Percentiles rank a stretch among this genome's conserved stretches.
Evolutionary conservation across 176 grass and related monocot species (phyloP).

Genomic region (Bolboschoenus planiculmis): DNA sequence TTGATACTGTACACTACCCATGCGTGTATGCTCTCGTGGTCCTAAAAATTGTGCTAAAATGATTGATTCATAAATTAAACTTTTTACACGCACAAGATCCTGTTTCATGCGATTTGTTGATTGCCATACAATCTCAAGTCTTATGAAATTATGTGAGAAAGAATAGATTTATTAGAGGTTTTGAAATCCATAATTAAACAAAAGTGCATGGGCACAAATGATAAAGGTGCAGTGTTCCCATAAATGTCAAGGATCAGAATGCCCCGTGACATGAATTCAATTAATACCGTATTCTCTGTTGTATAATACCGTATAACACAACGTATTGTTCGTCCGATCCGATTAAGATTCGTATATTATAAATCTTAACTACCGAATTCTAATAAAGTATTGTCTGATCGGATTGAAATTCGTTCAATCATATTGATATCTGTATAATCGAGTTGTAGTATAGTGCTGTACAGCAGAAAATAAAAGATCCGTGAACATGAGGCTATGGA

Average conservation of each 20-base stretch:
- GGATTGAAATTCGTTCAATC: too few relatives aligned
- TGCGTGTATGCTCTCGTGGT: not conserved
- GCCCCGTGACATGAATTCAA: not conserved
- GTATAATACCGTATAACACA: too few relatives aligned
- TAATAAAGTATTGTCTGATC: too few relatives aligned
- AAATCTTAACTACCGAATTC: too few relatives aligned
- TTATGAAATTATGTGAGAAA: not conserved
- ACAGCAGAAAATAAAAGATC: too few relatives aligned
- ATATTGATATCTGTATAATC: too few relatives aligned
- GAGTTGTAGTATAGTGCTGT: too few relatives aligned
- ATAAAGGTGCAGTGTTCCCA: constrained; percentile 11
- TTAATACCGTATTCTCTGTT: not conserved
- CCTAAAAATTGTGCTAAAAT: not conserved
- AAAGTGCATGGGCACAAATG: constrained; percentile 9
- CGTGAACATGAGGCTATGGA: too few relatives aligned
- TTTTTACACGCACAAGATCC: not conserved
- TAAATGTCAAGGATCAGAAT: not conserved
- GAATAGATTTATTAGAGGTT: not conserved
- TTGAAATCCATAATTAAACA: not conserved
- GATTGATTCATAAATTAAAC: not conserved
- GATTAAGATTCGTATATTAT: too few relatives aligned
- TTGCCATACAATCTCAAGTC: not conserved
- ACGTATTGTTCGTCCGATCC: too few relatives aligned
- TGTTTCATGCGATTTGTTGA: not conserved
- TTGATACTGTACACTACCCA: not conserved